Percentiles rank a stretch among this genome's conserved stretches.
Conservation (phyloP, 805 yeast species). For the Saturnispora ahearnii region DNA sequence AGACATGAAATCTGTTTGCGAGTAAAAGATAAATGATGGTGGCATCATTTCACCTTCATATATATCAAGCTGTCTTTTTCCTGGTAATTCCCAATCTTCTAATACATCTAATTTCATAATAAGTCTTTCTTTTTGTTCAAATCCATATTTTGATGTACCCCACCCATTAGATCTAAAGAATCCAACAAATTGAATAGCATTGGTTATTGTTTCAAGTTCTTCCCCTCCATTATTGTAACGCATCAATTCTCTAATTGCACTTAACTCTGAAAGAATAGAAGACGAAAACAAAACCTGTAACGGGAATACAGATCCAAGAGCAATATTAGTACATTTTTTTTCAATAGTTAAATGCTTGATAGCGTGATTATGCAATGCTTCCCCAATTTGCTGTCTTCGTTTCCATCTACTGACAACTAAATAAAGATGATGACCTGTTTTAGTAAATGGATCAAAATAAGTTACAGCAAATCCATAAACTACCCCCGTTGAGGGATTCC, state of each 20-base stretch:
- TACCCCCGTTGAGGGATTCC: conserved; percentile 47
- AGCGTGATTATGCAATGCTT: conserved; percentile 44
- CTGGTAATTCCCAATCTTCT: conserved; percentile 43
- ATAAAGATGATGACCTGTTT: conserved; percentile 37
- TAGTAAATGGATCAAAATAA: conserved; percentile 35
- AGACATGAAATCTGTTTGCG: conserved; percentile 1
- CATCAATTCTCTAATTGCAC: conserved; percentile 8
- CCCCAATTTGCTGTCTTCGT: conserved; percentile 46
- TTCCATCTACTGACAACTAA: conserved; percentile 46
- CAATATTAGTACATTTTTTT: conserved; percentile 30
- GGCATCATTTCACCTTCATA: not conserved
- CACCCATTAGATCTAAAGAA: conserved; percentile 37
- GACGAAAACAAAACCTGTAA: conserved; percentile 18
- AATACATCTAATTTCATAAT: conserved; percentile 34
- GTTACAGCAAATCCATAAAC: conserved; percentile 47
- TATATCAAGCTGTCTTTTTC: not conserved
- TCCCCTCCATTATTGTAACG: conserved; percentile 9
- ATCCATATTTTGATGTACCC: conserved; percentile 23
- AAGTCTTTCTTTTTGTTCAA: conserved; percentile 13
- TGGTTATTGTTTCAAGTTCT: conserved; percentile 7
- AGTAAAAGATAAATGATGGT: not conserved
- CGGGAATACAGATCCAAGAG: conserved; percentile 42
- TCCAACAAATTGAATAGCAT: conserved; percentile 13
- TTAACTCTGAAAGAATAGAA: not conserved
- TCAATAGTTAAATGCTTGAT: conserved; percentile 40